Conservation (phyloP, 1,139 yeast species). For the Suhomyces bribrorum region DNA sequence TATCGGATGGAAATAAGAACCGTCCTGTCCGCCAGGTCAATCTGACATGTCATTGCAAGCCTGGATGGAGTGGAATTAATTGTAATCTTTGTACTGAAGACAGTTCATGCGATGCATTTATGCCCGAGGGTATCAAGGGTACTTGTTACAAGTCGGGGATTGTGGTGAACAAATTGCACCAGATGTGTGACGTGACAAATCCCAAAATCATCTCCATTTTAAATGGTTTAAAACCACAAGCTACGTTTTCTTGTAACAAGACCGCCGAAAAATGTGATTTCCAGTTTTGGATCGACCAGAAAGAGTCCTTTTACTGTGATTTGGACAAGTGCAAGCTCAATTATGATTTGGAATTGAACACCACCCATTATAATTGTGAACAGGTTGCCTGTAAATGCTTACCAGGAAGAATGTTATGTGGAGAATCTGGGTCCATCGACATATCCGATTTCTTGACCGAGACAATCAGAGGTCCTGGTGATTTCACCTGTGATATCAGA, state of each 20-base stretch:
- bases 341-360: conserved; percentile 60
- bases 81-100: conserved; percentile 82
- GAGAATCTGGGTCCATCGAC: conserved; percentile 90
- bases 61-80: conserved; percentile 93
- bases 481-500: conserved; percentile 73
- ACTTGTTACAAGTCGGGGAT: conserved; percentile 91
- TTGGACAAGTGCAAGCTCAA: conserved; percentile 69
- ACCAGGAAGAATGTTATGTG: conserved; percentile 92
- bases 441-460: conserved; percentile 89
- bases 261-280: conserved; percentile 72
- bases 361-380: conserved; percentile 78
- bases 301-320: conserved; percentile 89
- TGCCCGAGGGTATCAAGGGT: conserved; percentile 87
- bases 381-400: conserved; percentile 80
- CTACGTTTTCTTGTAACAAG: conserved; percentile 83
- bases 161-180: conserved; percentile 76
- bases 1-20: conserved; percentile 61
- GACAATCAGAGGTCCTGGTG: conserved; percentile 92
- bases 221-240: conserved; percentile 83
- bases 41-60: conserved; percentile 64
- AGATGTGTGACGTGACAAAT: conserved; percentile 94
- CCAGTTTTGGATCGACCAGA: conserved; percentile 93
- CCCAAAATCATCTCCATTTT: conserved; percentile 78
- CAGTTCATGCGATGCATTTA: conserved; percentile 74
- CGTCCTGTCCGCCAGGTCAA: conserved; percentile 61